Evolutionary conservation across 2,329 filamentous ascomycete genomes (phyloP).

Genomic region (Madurella fahalii): DNA sequence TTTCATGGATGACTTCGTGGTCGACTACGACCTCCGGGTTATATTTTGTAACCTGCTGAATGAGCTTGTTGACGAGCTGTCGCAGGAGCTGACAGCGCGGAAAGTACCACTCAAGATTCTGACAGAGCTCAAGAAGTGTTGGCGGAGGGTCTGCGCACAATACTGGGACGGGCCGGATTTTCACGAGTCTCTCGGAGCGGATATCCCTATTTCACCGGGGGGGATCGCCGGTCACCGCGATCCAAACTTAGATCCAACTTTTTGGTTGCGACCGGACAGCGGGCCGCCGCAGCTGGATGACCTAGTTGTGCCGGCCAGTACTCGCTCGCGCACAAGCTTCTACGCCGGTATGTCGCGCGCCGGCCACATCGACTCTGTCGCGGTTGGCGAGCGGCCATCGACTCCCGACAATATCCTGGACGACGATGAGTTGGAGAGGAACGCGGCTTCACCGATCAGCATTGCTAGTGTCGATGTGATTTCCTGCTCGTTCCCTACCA

Average conservation of each 20-base stretch:
- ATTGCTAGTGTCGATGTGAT: conserved; percentile 57
- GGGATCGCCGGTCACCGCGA: conserved; percentile 63
- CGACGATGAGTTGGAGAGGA: conserved; percentile 30
- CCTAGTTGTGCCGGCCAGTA: conserved; percentile 32
- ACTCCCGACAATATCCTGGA: conserved; percentile 42
- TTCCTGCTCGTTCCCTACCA: conserved; percentile 60
- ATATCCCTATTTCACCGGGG: conserved; percentile 69
- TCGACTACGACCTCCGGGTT: conserved; percentile 67
- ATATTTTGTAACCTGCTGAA: conserved; percentile 82
- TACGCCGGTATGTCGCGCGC: conserved; percentile 44
- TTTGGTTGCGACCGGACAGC: conserved; percentile 46
- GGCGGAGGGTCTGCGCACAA: conserved; percentile 82
- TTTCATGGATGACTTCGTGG: conserved; percentile 88
- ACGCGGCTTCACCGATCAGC: conserved; percentile 51
- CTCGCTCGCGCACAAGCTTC: conserved; percentile 37
- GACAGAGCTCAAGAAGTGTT: conserved; percentile 92
- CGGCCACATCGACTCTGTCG: conserved; percentile 46
- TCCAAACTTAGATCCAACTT: conserved; percentile 50
- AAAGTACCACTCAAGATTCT: conserved; percentile 76
- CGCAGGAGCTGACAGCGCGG: conserved; percentile 39
- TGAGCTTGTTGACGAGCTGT: conserved; percentile 54
- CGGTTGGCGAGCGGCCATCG: conserved; percentile 42
- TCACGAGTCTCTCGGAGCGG: conserved; percentile 55
- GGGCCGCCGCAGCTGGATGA: conserved; percentile 44
- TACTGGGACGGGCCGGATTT: conserved; percentile 81